These are phyloP conservation scores for Prototheca wickerhamii DNA, from an alignment of 163 green algal genomes.

Conservation along the genomic window DNA sequence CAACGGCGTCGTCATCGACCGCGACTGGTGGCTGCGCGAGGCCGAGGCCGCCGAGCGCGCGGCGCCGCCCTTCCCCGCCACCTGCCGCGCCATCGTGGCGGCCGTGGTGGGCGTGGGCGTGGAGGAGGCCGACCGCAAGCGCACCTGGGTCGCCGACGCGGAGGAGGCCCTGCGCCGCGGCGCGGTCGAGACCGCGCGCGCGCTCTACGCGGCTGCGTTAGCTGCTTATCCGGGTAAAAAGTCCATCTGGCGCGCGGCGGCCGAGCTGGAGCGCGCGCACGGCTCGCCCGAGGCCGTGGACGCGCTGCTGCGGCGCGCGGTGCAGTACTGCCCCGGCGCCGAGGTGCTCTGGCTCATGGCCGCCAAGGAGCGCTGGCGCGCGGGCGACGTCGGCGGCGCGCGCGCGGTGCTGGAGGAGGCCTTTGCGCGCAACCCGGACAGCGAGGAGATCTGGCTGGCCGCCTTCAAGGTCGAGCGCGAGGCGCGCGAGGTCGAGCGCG, in stretches of 20 bases:
- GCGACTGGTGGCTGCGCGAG: constrained; percentile 78
- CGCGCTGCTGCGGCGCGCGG: constrained; percentile 63
- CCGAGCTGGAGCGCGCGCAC: constrained; percentile 81
- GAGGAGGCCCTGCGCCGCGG: constrained; percentile 45
- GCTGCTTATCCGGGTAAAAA: constrained; percentile 59
- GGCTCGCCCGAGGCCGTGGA: constrained; percentile 67
- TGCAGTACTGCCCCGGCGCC: constrained; percentile 68
- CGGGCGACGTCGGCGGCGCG: constrained; percentile 61
- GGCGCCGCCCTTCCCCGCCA: constrained; percentile 54
- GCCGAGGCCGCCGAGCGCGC: constrained; percentile 80
- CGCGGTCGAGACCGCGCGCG: constrained; percentile 71
- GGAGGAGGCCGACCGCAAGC: constrained; percentile 81
- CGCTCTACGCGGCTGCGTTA: constrained; percentile 53
- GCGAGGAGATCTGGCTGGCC: constrained; percentile 92
- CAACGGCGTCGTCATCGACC: constrained; percentile 76
- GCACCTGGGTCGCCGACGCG: constrained; percentile 86
- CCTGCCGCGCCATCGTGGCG: constrained; percentile 73
- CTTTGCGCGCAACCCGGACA: constrained; percentile 82
- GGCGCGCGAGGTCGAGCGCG: constrained; percentile 44
- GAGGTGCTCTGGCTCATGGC: constrained; percentile 97
- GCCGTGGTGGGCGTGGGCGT: constrained; percentile 70
- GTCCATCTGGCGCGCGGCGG: constrained; percentile 73
- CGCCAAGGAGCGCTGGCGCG: constrained; percentile 88
- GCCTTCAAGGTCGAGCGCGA: constrained; percentile 99
- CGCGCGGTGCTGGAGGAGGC: constrained; percentile 68